These are phyloP conservation scores for Bonnemaisonia californica DNA, from an alignment of 31 red algal species.

Conservation along the genomic window DNA sequence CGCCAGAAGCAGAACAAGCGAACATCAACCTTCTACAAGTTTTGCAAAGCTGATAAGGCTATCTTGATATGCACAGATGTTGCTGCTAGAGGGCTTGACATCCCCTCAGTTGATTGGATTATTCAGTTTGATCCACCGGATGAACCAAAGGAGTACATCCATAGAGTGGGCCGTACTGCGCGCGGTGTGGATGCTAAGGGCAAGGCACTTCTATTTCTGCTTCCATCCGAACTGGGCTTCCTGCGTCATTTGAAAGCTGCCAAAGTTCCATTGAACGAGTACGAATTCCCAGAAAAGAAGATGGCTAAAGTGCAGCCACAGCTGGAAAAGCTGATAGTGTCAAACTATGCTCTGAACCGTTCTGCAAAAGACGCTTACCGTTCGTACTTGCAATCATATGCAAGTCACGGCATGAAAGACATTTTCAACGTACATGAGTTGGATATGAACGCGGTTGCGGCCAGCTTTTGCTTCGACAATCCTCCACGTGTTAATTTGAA, in stretches of 20 bases:
- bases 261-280: constrained; percentile 94
- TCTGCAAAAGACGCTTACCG: constrained; percentile 94
- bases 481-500: constrained; percentile 88
- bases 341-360: constrained; percentile 94
- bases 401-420: constrained; percentile 96
- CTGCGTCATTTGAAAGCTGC: constrained; percentile 89
- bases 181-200: constrained; percentile 93
- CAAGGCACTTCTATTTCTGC: constrained; percentile 92
- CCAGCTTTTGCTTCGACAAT: constrained; percentile 95
- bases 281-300: constrained; percentile 94
- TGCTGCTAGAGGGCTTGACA: constrained; percentile 97
- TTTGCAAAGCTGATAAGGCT: constrained; percentile 84
- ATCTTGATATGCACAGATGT: constrained; percentile 98
- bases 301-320: constrained; percentile 93
- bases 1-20: constrained; percentile 99
- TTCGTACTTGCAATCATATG: constrained; percentile 95
- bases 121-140: constrained; percentile 99
- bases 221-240: constrained; percentile 93
- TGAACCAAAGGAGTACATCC: constrained; percentile 99
- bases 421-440: constrained; percentile 98
- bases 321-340: constrained; percentile 87
- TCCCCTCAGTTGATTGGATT: constrained; percentile 99
- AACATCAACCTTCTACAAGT: constrained; percentile 97
- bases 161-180: constrained; percentile 97
- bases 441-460: constrained; percentile 88